Percentiles rank a stretch among this genome's conserved stretches.
Conservation (phyloP, 2,329 filamentous ascomycete genomes). For the Diaporthe eres region DNA sequence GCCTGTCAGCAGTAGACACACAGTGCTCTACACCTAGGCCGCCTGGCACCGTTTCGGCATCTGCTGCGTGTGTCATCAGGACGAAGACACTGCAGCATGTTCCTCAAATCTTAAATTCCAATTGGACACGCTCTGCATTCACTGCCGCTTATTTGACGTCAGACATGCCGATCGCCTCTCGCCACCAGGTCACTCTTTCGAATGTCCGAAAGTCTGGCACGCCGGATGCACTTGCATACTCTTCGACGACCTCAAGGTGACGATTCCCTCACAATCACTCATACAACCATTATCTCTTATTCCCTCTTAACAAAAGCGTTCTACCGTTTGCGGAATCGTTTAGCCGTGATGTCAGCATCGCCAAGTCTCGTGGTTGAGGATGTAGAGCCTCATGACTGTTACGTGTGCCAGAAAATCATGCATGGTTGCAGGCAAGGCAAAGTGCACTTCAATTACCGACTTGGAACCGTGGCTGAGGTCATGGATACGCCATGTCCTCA, state of each 20-base stretch:
- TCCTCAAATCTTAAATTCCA: background rate
- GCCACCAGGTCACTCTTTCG: background rate
- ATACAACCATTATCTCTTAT: no score
- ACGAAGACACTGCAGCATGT: background rate
- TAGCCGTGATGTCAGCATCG: background rate
- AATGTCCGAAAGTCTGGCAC: background rate
- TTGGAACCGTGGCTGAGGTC: background rate
- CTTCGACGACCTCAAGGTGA: background rate
- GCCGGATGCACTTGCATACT: background rate
- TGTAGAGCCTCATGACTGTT: background rate
- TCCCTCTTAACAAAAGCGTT: no score
- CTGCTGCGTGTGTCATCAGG: background rate
- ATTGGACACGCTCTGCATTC: background rate
- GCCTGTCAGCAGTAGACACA: no score
- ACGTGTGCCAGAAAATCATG: background rate
- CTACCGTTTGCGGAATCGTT: no score
- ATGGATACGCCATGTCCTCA: background rate
- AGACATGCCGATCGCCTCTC: background rate
- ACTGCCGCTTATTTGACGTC: background rate
- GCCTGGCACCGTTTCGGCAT: background rate
- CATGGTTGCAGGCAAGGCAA: background rate
- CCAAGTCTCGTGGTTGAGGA: background rate
- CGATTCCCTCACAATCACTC: background rate
- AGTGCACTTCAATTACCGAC: background rate
- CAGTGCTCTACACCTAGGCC: no score